These are phyloP conservation scores for Mucor lusitanicus DNA, from an alignment of 371 early-diverging fungal species.

Conservation along the genomic window DNA sequence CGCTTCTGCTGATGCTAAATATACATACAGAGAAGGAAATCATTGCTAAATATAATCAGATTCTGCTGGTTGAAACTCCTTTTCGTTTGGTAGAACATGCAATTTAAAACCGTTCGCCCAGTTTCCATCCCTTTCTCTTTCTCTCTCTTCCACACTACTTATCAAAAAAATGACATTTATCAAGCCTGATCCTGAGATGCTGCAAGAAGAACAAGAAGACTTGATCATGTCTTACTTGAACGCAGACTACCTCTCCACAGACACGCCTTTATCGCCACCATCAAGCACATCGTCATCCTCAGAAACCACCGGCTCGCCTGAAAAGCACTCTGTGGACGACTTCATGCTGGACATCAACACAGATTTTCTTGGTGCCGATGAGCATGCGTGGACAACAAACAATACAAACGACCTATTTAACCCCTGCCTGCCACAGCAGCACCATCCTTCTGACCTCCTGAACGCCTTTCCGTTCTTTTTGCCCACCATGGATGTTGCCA, in stretches of 20 bases:
- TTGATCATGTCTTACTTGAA: conserved; percentile 45
- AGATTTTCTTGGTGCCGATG: background rate
- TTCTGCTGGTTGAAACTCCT: background rate
- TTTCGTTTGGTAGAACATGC: background rate
- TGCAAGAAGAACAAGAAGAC: conserved; percentile 36
- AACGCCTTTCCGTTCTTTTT: conserved; percentile 19
- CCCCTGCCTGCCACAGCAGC: conserved; percentile 15
- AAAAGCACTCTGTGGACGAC: conserved; percentile 11
- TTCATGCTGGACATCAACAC: conserved; percentile 17
- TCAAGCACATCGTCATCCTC: conserved; percentile 17
- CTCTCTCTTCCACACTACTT: conserved; percentile 5
- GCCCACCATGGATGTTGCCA: background rate
- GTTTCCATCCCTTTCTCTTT: background rate
- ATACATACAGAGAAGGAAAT: background rate
- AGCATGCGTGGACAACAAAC: background rate
- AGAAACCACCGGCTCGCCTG: conserved; percentile 14
- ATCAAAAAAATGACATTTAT: conserved; percentile 13
- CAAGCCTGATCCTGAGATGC: conserved; percentile 30
- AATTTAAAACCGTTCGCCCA: background rate
- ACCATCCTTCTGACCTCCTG: conserved; percentile 6
- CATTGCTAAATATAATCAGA: background rate
- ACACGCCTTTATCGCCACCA: conserved; percentile 20
- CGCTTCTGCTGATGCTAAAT: background rate
- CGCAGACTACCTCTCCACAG: conserved; percentile 36
- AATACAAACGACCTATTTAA: conserved; percentile 3